Evolutionary conservation across 305 asterid species (phyloP).

Genomic region (Ajuga reptans): DNA sequence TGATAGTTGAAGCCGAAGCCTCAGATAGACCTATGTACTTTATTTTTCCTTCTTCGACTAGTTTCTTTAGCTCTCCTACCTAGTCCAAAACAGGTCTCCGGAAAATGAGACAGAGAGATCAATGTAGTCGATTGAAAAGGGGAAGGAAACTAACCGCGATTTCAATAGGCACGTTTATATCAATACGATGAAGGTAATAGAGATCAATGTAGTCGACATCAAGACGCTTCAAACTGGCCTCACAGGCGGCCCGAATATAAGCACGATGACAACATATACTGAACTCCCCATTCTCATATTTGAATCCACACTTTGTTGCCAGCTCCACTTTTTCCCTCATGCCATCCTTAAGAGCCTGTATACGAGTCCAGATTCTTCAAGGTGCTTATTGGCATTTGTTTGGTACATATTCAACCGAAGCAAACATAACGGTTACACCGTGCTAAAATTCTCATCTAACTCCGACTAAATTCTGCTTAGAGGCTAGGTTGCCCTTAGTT

Average conservation of each 20-base stretch:
- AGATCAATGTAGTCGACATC: slow-evolving; percentile 24
- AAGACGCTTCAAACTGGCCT: slow-evolving; percentile 24
- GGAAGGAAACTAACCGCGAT: slow-evolving; percentile 8
- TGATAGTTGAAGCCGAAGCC: slow-evolving; percentile 22
- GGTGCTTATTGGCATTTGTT: neutral
- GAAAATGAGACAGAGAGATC: neutral
- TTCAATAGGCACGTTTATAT: slow-evolving; percentile 21
- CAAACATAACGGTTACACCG: no score
- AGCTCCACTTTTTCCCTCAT: slow-evolving; percentile 22
- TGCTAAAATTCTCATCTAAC: no score
- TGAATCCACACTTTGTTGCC: slow-evolving; percentile 6
- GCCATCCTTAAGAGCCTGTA: slow-evolving; percentile 24
- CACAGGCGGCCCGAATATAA: slow-evolving; percentile 16
- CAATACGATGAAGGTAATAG: slow-evolving; percentile 23
- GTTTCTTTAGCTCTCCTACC: slow-evolving; percentile 28
- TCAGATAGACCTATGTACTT: slow-evolving; percentile 23
- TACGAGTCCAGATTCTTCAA: neutral
- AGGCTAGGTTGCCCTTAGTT: no score
- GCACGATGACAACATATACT: slow-evolving; percentile 4
- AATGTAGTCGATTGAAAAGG: neutral
- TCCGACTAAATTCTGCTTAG: no score
- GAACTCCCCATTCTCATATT: neutral
- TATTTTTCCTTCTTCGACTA: slow-evolving; percentile 29
- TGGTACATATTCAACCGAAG: no score
- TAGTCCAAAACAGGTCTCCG: neutral